Base-by-base conservation (phyloP, 768 basidiomycete species). In the Trametes elegans region DNA sequence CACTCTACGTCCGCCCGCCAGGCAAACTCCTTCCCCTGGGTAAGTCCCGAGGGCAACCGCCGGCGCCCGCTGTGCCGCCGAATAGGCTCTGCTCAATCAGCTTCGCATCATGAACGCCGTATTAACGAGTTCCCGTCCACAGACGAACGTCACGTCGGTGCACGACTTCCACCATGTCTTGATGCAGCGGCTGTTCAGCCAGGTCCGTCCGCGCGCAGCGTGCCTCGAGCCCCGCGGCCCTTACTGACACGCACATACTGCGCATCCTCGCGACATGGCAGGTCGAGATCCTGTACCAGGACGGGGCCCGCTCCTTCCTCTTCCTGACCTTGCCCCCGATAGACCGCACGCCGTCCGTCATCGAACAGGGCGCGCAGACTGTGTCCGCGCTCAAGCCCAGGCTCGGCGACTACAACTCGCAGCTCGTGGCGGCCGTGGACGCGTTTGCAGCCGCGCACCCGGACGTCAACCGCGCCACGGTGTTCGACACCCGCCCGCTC, bases 401-500 rank as follows among this genome's bases (percentile, higher is more conserved):
- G 36, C 72, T 83, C 19, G 67, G 68, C 10, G 73, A 79, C 63
- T 85, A 81, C 71, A 86, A 85, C 60, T 32, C 60, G 1, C 76
- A 79, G 55, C 73, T 85, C 42, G 56, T 57, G 1, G 61, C 66
- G 9, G 75, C 70, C 1, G 73, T 74, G 3, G 43, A 60, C 16
- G 53, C 64, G 21, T 83, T 85, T 70, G 62, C 73, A 49, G 64
- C 63, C 1, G 71, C 65, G 2, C 72, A 83, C 57, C 49, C 62
- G 3, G 75, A 76, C 43, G 70, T 83, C 19, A 74, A 76, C 31
- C 73, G 73, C 24, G 73, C 76, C 6, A 75, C 70, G 0, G 66
- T 84, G 1, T 82, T 84, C 60, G 80, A 84, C 62, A 79, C 82
- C 1, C 78, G 78, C 46, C 76, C 77, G 1, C 69, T 85, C 10